A percentile compares a stretch with the other conserved stretches of the same genome.
phyloP scores from a whole-genome alignment of 768 basidiomycete species.

The Pisolithus marmoratus region DNA sequence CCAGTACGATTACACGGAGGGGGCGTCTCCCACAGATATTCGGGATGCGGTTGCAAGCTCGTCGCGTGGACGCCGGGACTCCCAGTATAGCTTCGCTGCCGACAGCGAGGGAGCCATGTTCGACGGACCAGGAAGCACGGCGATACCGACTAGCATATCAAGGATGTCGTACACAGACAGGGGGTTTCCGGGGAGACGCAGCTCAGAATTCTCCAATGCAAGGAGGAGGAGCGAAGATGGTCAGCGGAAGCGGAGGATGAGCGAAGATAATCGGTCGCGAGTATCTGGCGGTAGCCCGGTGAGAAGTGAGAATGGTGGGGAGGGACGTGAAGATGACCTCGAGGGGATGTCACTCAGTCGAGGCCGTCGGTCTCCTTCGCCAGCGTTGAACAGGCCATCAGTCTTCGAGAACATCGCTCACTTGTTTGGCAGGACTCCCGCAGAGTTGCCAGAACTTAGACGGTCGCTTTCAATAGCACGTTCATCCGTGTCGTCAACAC shows the following conservation, averaged over 20 bases:
- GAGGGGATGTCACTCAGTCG: slow-evolving; percentile 24
- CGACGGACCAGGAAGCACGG: slow-evolving; percentile 60
- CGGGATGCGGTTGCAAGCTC: slow-evolving; percentile 48
- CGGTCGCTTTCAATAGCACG: slow-evolving; percentile 49
- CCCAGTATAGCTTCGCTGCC: slow-evolving; percentile 47
- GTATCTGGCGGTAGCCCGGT: slow-evolving; percentile 21
- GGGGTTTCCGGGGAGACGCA: slow-evolving; percentile 39
- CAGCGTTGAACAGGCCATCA: slow-evolving; percentile 33
- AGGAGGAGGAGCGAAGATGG: slow-evolving; percentile 48
- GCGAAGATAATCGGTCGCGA: slow-evolving; percentile 38
- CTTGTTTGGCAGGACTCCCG: slow-evolving; percentile 52
- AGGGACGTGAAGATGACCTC: slow-evolving; percentile 32
- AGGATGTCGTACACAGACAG: slow-evolving; percentile 64
- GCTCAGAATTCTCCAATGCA: slow-evolving; percentile 45
- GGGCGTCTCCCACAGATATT: slow-evolving; percentile 75
- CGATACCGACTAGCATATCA: slow-evolving; percentile 74
- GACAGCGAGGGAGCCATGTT: slow-evolving; percentile 67
- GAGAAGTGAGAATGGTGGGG: slow-evolving; percentile 33
- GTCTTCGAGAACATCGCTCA: slow-evolving; percentile 64
- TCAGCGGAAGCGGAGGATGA: slow-evolving; percentile 37
- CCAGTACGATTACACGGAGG: slow-evolving; percentile 75
- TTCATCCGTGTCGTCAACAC: slow-evolving; percentile 47
- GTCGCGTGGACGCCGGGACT: slow-evolving; percentile 56
- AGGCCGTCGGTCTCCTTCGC: slow-evolving; percentile 33
- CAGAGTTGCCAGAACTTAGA: slow-evolving; percentile 40